These are phyloP conservation scores for Trichocladium antarcticum DNA, from an alignment of 495 filamentous ascomycete genomes.

Conservation along the genomic window DNA sequence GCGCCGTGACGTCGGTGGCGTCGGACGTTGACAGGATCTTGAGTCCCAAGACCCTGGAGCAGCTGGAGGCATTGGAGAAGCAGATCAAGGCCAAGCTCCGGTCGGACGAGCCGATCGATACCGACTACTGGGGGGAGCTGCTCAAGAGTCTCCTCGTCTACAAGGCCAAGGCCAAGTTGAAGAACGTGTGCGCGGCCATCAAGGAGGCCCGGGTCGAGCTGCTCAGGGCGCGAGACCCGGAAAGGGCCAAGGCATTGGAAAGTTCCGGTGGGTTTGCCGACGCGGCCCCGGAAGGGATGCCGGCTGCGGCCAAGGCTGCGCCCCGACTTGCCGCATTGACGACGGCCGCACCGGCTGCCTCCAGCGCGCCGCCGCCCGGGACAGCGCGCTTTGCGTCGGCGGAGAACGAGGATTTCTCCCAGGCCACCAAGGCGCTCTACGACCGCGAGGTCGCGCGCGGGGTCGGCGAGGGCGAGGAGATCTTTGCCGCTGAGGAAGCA, in stretches of 20 bases:
- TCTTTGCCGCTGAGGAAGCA: constrained; percentile 84
- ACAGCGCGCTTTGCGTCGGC: constrained; percentile 63
- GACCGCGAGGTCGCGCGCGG: constrained; percentile 89
- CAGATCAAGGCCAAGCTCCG: constrained; percentile 76
- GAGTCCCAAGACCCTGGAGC: constrained; percentile 73
- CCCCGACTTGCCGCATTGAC: constrained; percentile 19
- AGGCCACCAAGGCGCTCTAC: constrained; percentile 82
- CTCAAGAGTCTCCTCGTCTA: constrained; percentile 73
- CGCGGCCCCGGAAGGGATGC: constrained; percentile 2
- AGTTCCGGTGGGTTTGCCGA: constrained; percentile 22
- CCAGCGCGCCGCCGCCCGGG: constrained; percentile 40
- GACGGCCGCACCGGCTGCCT: constrained; percentile 10
- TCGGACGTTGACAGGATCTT: constrained; percentile 81
- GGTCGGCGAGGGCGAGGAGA: constrained; percentile 87
- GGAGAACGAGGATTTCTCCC: constrained; percentile 77
- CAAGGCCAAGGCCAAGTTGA: constrained; percentile 82
- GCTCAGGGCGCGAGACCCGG: constrained; percentile 55
- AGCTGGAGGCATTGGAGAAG: constrained; percentile 69
- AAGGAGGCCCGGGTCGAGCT: constrained; percentile 59
- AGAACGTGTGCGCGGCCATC: constrained; percentile 68
- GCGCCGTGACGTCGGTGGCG: constrained; percentile 69
- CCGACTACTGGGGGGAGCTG: constrained; percentile 94
- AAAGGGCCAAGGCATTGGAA: constrained; percentile 50
- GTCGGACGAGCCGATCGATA: constrained; percentile 86
- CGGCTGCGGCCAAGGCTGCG: constrained; percentile 18